Percentiles rank a stretch among this genome's conserved stretches.
Evolutionary conservation across 768 basidiomycete species (phyloP).

Genomic region (Tulasnella sp.): DNA sequence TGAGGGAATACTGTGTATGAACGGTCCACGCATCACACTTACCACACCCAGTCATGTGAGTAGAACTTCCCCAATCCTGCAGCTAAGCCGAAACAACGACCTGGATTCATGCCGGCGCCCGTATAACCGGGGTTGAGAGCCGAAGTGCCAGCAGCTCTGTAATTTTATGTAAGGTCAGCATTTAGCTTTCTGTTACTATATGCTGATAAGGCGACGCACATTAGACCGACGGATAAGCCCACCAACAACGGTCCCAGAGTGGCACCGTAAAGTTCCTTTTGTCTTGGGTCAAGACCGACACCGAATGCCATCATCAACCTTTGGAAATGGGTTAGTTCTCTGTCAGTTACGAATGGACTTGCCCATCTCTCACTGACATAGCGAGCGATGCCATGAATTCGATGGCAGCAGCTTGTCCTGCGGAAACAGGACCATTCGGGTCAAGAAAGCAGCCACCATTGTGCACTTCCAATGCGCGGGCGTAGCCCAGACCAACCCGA

Average conservation of each 20-base stretch:
- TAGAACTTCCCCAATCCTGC: slow-evolving; percentile 12
- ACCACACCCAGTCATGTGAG: slow-evolving; percentile 20
- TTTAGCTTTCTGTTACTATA: neutral
- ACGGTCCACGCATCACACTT: neutral
- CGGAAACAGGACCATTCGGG: slow-evolving; percentile 21
- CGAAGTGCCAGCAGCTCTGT: slow-evolving; percentile 8
- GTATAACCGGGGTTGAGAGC: slow-evolving; percentile 19
- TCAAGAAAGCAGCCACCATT: slow-evolving; percentile 23
- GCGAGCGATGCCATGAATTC: slow-evolving; percentile 17
- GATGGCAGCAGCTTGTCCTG: slow-evolving; percentile 17
- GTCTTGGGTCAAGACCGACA: slow-evolving; percentile 20
- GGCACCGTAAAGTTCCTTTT: slow-evolving; percentile 18
- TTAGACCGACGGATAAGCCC: slow-evolving; percentile 1
- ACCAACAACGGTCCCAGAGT: neutral
- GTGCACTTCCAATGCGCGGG: slow-evolving; percentile 4
- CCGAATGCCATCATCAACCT: slow-evolving; percentile 16
- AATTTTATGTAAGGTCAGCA: neutral
- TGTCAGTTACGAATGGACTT: neutral
- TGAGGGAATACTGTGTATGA: neutral
- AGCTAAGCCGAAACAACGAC: slow-evolving; percentile 11
- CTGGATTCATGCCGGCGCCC: neutral
- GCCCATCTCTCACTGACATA: neutral
- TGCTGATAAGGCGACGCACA: neutral
- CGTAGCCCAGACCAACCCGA: slow-evolving; percentile 10
- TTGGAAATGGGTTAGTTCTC: neutral